phyloP scores from a whole-genome alignment of 768 basidiomycete species.

The Calvatia gigantea region DNA sequence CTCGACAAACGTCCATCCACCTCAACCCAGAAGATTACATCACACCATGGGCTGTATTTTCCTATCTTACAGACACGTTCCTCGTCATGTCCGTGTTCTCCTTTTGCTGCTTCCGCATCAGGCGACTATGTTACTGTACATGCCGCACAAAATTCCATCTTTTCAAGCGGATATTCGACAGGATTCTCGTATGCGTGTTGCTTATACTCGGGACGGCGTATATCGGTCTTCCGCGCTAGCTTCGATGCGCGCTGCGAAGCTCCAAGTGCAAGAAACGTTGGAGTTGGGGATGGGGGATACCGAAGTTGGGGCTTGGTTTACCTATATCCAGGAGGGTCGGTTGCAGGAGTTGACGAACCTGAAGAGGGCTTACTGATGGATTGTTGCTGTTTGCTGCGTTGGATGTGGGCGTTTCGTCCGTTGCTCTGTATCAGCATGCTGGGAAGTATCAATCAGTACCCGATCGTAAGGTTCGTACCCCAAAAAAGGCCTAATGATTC shows the following conservation, averaged over 20 bases:
- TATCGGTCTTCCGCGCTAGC: neutral
- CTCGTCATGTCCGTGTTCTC: neutral
- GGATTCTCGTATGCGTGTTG: neutral
- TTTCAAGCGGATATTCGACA: neutral
- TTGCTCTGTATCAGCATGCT: neutral
- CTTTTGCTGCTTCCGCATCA: neutral
- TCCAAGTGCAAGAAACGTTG: neutral
- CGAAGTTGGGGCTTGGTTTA: too few species aligned
- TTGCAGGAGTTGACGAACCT: neutral
- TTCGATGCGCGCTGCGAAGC: neutral
- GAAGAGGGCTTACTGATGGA: neutral
- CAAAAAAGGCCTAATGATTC: neutral
- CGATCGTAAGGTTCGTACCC: conserved; percentile 4
- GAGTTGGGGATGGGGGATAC: neutral
- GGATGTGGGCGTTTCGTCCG: neutral
- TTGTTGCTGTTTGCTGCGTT: neutral
- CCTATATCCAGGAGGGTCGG: too few species aligned
- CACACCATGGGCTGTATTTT: neutral
- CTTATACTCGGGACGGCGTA: neutral
- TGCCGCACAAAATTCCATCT: neutral
- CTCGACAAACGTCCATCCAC: neutral
- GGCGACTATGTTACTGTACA: neutral
- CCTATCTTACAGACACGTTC: neutral
- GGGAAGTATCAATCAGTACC: neutral
- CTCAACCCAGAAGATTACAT: neutral